A percentile compares a stretch with the other conserved stretches of the same genome.
phyloP scores from a whole-genome alignment of 2,329 filamentous ascomycete species.

The Aphanocladium album region DNA sequence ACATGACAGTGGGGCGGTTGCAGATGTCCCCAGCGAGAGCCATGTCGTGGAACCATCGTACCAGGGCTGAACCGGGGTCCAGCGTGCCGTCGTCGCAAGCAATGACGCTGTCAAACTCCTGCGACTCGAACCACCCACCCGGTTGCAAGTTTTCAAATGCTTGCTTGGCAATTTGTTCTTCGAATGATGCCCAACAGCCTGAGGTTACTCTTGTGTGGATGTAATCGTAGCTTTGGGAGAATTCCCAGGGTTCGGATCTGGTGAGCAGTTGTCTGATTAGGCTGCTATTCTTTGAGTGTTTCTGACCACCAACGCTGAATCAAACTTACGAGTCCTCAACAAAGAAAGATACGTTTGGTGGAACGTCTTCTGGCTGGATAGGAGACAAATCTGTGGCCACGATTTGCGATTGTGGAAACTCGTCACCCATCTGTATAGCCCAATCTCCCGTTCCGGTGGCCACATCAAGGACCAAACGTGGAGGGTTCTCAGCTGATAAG shows the following conservation, averaged over 20 bases:
- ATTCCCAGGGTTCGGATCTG: slow-evolving; percentile 46
- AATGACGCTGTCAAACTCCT: slow-evolving; percentile 38
- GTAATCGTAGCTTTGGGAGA: slow-evolving; percentile 50
- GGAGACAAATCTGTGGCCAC: slow-evolving; percentile 63
- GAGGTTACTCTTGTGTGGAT: slow-evolving; percentile 47
- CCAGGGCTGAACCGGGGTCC: slow-evolving; percentile 30
- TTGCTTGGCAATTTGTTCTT: slow-evolving; percentile 45
- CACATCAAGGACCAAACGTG: slow-evolving; percentile 36
- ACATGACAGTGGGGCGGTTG: slow-evolving; percentile 33
- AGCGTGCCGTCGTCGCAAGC: slow-evolving; percentile 44
- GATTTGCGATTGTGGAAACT: slow-evolving; percentile 54
- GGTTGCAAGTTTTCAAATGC: slow-evolving; percentile 45
- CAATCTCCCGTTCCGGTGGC: slow-evolving; percentile 49
- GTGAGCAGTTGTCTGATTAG: neutral
- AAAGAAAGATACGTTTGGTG: slow-evolving; percentile 68
- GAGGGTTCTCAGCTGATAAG: slow-evolving; percentile 30
- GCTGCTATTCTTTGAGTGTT: too few species aligned
- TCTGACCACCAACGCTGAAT: neutral
- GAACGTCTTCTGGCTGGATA: slow-evolving; percentile 61
- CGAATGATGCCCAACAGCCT: slow-evolving; percentile 46
- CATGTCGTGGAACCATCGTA: slow-evolving; percentile 37
- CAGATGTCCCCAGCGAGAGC: slow-evolving; percentile 32
- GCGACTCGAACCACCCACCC: slow-evolving; percentile 51
- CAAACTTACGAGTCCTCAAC: slow-evolving; percentile 57
- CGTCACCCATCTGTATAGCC: slow-evolving; percentile 63